A percentile compares a stretch with the other conserved stretches of the same genome.
Conservation (phyloP, 441 rosid genomes). For the Erysimum cheiri region DNA sequence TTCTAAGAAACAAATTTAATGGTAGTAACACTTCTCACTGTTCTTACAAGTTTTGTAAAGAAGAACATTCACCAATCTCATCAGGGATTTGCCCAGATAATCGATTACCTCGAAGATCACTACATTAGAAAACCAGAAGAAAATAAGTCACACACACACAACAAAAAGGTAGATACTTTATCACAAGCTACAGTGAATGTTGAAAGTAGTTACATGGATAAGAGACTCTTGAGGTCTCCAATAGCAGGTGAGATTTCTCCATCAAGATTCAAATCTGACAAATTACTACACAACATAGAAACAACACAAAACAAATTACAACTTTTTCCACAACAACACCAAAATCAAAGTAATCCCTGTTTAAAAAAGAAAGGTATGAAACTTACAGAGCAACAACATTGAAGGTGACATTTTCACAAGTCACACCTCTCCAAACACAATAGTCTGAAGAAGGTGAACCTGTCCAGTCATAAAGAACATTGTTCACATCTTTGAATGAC, state of each 20-base stretch:
- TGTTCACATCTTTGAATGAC: slow-evolving; percentile 86
- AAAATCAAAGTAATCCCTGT: not conserved
- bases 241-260: slow-evolving; percentile 90
- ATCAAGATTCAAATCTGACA: slow-evolving; percentile 85
- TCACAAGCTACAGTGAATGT: slow-evolving; percentile 18
- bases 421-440: slow-evolving; percentile 87
- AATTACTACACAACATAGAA: slow-evolving; percentile 59
- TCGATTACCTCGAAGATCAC: slow-evolving; percentile 78
- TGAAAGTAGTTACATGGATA: slow-evolving; percentile 58
- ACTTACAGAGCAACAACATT: slow-evolving; percentile 87
- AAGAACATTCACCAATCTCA: slow-evolving; percentile 92
- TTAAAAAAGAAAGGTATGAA: too few relatives aligned
- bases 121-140: slow-evolving; percentile 38
- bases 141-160: not conserved
- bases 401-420: slow-evolving; percentile 86
- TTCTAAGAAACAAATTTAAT: not conserved
- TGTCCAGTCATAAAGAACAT: slow-evolving; percentile 89
- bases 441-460: slow-evolving; percentile 78
- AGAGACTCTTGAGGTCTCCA: slow-evolving; percentile 76
- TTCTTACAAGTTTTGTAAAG: slow-evolving; percentile 77
- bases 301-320: slow-evolving; percentile 30
- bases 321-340: slow-evolving; percentile 24
- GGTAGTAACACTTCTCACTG: not conserved
- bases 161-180: slow-evolving; percentile 11
- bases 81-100: slow-evolving; percentile 93